phyloP scores from a whole-genome alignment of 2,329 filamentous ascomycete genomes.

The Apiospora marii region DNA sequence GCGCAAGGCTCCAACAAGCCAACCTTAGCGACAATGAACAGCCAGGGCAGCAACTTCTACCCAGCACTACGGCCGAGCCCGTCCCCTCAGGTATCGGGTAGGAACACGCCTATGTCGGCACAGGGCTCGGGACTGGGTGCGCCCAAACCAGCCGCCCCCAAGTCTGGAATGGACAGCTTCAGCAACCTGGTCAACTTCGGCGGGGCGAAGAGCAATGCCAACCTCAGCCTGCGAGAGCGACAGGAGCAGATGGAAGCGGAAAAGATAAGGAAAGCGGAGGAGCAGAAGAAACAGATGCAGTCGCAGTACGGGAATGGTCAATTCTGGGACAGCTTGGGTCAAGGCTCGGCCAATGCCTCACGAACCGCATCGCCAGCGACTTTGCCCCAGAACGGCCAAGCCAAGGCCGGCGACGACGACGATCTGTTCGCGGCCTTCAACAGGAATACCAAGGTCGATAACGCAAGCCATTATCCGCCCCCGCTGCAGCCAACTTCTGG shows the following conservation, averaged over 20 bases:
- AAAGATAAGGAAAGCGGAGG: conserved; percentile 76
- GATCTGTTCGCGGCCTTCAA: conserved; percentile 74
- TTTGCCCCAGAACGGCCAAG: conserved; percentile 37
- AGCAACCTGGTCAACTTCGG: conserved; percentile 76
- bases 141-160: conserved; percentile 55
- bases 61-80: conserved; percentile 61
- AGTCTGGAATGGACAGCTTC: conserved; percentile 75
- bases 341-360: conserved; percentile 55
- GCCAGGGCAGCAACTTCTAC: conserved; percentile 41
- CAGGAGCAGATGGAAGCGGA: conserved; percentile 72
- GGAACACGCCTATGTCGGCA: conserved; percentile 63
- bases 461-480: conserved; percentile 70
- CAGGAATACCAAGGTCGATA: conserved; percentile 71
- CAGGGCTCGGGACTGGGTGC: conserved; percentile 54
- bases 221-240: conserved; percentile 80
- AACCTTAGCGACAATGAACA: conserved; percentile 39
- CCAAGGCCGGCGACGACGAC: conserved; percentile 59
- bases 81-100: conserved; percentile 62
- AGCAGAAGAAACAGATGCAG: conserved; percentile 75
- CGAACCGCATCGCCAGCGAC: conserved; percentile 53
- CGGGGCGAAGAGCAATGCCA: conserved; percentile 68
- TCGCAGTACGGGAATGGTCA: conserved; percentile 78
- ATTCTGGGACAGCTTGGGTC: conserved; percentile 78
- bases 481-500: conserved; percentile 50
- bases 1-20: conserved; percentile 32